Evolutionary conservation across 257 asterid species (phyloP).

Genomic region (Solanum chaucha): DNA sequence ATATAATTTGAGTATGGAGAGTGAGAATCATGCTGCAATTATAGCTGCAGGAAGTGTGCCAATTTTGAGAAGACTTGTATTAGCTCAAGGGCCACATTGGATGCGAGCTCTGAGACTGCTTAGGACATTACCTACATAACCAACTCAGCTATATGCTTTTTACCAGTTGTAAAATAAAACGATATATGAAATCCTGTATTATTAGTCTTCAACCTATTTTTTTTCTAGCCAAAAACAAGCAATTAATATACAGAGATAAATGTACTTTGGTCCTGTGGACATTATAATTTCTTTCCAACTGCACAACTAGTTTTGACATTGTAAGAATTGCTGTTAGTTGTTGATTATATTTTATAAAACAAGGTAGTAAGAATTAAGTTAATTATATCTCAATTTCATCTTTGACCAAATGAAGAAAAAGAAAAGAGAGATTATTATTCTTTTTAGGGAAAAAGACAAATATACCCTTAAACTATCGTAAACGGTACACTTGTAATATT

Average conservation of each 20-base stretch:
- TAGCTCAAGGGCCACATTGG: conserved; percentile 51
- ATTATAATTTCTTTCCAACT: not conserved
- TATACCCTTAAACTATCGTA: no score
- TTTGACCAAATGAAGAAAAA: not conserved
- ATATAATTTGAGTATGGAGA: conserved; percentile 67
- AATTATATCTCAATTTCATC: not conserved
- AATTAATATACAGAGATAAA: not conserved
- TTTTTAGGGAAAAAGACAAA: not conserved
- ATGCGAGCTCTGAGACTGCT: conserved; percentile 60
- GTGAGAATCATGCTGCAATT: conserved; percentile 68
- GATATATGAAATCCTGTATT: not conserved
- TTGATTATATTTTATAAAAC: not conserved
- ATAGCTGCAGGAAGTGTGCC: conserved; percentile 75
- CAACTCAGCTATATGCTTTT: not conserved
- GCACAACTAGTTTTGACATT: not conserved
- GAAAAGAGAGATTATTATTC: not conserved
- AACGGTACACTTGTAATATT: no score
- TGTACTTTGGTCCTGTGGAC: not conserved
- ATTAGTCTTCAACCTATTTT: not conserved
- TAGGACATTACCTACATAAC: conserved; percentile 55
- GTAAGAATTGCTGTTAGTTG: not conserved
- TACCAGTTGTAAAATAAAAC: not conserved
- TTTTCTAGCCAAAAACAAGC: not conserved
- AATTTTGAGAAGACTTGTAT: conserved; percentile 51
- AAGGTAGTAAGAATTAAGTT: not conserved